A percentile compares a stretch with the other conserved stretches of the same genome.
Conservation (phyloP, 495 filamentous ascomycete species). For the Xylaria intraflava region DNA sequence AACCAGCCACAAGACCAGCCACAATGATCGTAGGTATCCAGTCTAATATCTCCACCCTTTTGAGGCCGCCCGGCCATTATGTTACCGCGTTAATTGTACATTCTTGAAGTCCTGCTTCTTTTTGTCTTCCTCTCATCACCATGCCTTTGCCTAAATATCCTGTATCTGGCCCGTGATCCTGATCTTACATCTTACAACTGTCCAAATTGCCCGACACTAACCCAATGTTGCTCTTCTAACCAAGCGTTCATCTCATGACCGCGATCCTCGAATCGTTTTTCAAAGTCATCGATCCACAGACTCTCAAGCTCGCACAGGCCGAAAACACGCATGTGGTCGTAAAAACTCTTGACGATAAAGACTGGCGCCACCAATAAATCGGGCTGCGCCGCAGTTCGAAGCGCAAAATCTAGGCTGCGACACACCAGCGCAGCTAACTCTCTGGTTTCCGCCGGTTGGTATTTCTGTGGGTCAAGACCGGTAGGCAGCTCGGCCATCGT, state of each 20-base stretch:
- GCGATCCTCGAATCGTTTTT: slow-evolving; percentile 19
- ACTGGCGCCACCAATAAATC: slow-evolving; percentile 34
- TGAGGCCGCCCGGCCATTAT: no score
- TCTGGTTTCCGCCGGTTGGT: slow-evolving; percentile 22
- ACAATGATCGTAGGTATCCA: no score
- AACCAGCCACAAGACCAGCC: not conserved
- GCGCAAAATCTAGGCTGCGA: slow-evolving; percentile 33
- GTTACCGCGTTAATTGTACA: not conserved
- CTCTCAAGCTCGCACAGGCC: slow-evolving; percentile 32
- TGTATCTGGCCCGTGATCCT: no score
- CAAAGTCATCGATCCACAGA: slow-evolving; percentile 38
- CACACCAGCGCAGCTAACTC: slow-evolving; percentile 32
- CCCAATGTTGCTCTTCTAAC: slow-evolving; percentile 25
- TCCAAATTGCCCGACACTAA: slow-evolving; percentile 16
- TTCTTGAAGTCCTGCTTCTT: not conserved
- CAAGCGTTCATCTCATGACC: slow-evolving; percentile 17
- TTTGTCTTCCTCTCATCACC: not conserved
- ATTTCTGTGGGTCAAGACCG: slow-evolving; percentile 19
- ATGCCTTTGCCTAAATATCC: not conserved
- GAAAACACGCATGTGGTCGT: slow-evolving; percentile 17
- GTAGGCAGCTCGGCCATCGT: slow-evolving; percentile 14
- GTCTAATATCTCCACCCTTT: no score
- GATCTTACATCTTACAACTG: slow-evolving; percentile 1
- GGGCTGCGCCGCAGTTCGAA: slow-evolving; percentile 30
- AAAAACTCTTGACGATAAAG: slow-evolving; percentile 29